A percentile compares a stretch with the other conserved stretches of the same genome.
Conservation (phyloP, 2,329 filamentous ascomycete species). For the Rosellinia necatrix region DNA sequence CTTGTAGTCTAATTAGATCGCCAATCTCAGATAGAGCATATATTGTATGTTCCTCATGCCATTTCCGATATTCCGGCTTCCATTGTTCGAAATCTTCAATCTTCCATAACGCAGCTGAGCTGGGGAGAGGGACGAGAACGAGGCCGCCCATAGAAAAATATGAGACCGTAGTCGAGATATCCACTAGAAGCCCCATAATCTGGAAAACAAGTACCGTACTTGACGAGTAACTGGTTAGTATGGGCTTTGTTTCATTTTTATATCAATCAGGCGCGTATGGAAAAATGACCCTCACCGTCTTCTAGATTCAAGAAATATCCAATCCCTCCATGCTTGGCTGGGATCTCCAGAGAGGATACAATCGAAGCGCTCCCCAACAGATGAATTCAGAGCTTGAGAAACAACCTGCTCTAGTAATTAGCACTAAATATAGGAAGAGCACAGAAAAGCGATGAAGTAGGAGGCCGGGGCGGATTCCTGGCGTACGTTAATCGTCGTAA, state of each 20-base stretch:
- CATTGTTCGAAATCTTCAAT: constrained; percentile 10
- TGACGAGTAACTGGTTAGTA: too few species aligned
- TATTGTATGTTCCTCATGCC: background rate
- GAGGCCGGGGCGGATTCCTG: too few species aligned
- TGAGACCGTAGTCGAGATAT: constrained; percentile 12
- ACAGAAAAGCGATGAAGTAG: too few species aligned
- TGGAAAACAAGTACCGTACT: constrained; percentile 15
- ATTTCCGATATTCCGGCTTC: constrained; percentile 9
- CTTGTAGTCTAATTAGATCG: background rate
- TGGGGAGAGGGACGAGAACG: constrained; percentile 10
- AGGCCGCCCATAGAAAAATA: constrained; percentile 8
- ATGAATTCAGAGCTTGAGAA: constrained; percentile 4
- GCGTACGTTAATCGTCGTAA: constrained; percentile 10
- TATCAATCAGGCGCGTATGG: too few species aligned
- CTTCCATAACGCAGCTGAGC: background rate
- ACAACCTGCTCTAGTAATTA: background rate
- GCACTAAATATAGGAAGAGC: too few species aligned
- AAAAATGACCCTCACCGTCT: constrained; percentile 1
- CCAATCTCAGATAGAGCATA: constrained; percentile 10
- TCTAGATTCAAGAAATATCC: constrained; percentile 14
- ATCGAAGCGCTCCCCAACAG: background rate
- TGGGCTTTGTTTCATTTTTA: too few species aligned
- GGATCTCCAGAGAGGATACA: background rate
- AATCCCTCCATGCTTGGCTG: constrained; percentile 1
- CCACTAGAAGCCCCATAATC: constrained; percentile 12